Evolutionary conservation across 495 filamentous ascomycete species (phyloP), one percentile per base, ranked within the genome.

Genomic region (Lophiotrema nucula): DNA sequence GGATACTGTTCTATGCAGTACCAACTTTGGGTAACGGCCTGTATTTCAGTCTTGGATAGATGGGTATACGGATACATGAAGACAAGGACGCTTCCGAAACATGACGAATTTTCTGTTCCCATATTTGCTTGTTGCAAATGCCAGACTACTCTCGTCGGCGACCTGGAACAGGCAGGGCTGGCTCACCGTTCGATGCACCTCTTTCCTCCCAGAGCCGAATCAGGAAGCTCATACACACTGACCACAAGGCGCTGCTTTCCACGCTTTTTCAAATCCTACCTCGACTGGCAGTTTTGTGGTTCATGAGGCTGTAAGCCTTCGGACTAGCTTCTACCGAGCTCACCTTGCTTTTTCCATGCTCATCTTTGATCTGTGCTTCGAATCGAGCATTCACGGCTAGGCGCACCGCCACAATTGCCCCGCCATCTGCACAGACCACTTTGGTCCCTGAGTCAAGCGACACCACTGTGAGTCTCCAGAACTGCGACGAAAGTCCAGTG

Each of bases 221-320:
- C 39, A 56, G 52, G 58, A 50, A 62, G 58, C 58, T 56, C 51
- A 15, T 22, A 62, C 43, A 47, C 58, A 56, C 24, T 44, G 52
- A 56, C 58, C 19, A 22, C 3, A 48, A 47, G 0, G 4, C 31
- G 51, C 58, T 41, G 52, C 48, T 3, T 50, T 62, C 52, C 8
- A 62, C 58, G 27, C 24, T 49, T 61, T 46, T 22, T 22, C 23
- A 11, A 1, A n/a, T 44, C 15, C 47, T 37, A 50, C n/a, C 56
- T 23, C 22, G 22, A 22, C 15, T 51, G 13, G 56, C 47, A 31
- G 52, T n/a, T 19, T 53, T 44, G 19, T 22, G 23, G 33, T 15
- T 3, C 10, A 51, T 51, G 48, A 51, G 48, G 28, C 33, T 22
- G 16, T 15, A 35, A 35, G 31, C 8, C 31, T 31, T 51, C 48